Percentiles rank a stretch among this genome's conserved stretches.
Evolutionary conservation across 768 basidiomycete species (phyloP).

Genomic region (Hypsizygus marmoreus): DNA sequence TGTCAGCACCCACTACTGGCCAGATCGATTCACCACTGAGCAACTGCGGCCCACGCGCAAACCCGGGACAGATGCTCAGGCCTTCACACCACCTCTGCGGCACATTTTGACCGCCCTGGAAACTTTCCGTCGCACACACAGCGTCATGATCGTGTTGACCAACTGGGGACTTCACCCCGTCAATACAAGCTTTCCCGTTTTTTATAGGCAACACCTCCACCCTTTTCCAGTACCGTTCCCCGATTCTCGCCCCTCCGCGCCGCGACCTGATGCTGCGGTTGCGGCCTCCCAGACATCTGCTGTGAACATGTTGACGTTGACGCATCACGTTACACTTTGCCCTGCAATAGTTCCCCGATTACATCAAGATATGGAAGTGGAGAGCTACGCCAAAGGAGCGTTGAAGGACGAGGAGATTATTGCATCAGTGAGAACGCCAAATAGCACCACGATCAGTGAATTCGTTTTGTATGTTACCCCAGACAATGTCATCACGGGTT

Average conservation of each 20-base stretch:
- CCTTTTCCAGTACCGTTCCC: conserved; percentile 22
- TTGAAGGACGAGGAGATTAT: conserved; percentile 1
- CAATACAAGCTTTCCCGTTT: conserved; percentile 7
- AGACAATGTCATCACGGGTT: background rate
- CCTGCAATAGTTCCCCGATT: background rate
- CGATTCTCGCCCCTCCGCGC: background rate
- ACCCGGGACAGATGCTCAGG: conserved; percentile 5
- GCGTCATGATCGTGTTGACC: conserved; percentile 55
- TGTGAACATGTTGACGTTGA: conserved; percentile 11
- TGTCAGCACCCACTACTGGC: conserved; percentile 76
- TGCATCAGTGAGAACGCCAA: conserved; percentile 6
- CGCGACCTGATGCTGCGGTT: background rate
- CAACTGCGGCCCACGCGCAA: conserved; percentile 36
- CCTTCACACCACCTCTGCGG: conserved; percentile 34
- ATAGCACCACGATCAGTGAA: conserved; percentile 1
- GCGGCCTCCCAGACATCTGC: background rate
- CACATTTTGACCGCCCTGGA: conserved; percentile 53
- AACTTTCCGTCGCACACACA: conserved; percentile 47
- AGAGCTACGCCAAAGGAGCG: no score
- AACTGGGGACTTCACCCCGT: conserved; percentile 55
- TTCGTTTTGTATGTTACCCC: conserved; percentile 11
- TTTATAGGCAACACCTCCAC: conserved; percentile 56
- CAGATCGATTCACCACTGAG: conserved; percentile 67
- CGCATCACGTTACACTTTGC: conserved; percentile 19
- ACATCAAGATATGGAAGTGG: background rate